Evolutionary conservation across 495 filamentous ascomycete species (phyloP).

Genomic region (Aspergillus baeticus): DNA sequence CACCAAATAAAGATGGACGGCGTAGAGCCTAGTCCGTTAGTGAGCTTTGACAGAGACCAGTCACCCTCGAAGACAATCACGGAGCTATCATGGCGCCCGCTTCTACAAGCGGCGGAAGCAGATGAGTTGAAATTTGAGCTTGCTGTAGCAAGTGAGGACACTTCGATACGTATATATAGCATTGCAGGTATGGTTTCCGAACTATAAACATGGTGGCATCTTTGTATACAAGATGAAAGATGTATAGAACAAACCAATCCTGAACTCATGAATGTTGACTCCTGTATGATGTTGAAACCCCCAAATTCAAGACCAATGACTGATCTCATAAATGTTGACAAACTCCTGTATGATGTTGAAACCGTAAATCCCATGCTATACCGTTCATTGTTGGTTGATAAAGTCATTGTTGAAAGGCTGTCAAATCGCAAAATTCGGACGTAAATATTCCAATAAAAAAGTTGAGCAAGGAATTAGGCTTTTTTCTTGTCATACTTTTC

Average conservation of each 20-base stretch:
- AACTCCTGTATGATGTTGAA: constrained; percentile 9
- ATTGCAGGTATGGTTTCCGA: constrained; percentile 41
- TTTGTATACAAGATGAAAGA: constrained; percentile 16
- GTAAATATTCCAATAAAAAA: constrained; percentile 14
- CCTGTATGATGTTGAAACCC: constrained; percentile 7
- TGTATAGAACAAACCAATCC: neutral
- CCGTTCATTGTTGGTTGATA: constrained; percentile 30
- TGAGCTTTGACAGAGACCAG: constrained; percentile 38
- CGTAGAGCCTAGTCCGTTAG: constrained; percentile 43
- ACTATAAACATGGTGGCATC: constrained; percentile 10
- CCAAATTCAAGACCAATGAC: neutral
- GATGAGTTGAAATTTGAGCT: constrained; percentile 48
- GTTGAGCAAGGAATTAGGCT: constrained; percentile 2
- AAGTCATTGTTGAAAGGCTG: constrained; percentile 33
- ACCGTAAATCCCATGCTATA: constrained; percentile 25
- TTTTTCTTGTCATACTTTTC: constrained; percentile 47
- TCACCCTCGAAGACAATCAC: constrained; percentile 73
- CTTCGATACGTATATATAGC: constrained; percentile 70
- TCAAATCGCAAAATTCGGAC: constrained; percentile 8
- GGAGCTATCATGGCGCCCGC: constrained; percentile 76
- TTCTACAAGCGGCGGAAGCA: constrained; percentile 8
- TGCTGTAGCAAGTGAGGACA: constrained; percentile 81
- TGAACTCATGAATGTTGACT: constrained; percentile 29
- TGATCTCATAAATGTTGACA: constrained; percentile 2
- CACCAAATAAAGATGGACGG: constrained; percentile 39